Base-by-base conservation (phyloP, 768 basidiomycete genomes). In the Serendipita vermifera region DNA sequence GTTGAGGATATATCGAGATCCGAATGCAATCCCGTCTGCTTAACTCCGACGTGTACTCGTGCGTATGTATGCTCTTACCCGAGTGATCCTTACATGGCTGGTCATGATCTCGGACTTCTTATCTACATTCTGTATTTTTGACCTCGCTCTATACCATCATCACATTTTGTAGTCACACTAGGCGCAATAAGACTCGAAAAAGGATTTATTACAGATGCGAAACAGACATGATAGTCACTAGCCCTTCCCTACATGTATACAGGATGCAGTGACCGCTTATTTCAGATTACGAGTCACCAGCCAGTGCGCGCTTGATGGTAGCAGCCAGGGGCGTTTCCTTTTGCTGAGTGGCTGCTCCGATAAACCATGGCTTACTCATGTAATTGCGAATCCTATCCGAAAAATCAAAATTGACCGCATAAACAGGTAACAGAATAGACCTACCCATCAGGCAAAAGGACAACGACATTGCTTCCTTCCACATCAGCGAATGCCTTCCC, bases 281-380 rank as follows among this genome's bases (percentile, higher is more conserved):
- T n/a, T n/a, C n/a, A n/a, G n/a, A n/a, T n/a, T n/a, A n/a, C n/a
- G n/a, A n/a, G n/a, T n/a, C n/a, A n/a, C n/a, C n/a, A n/a, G n/a
- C n/a, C n/a, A n/a, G n/a, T n/a, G 59, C 22, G 3, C 27, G 57
- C 7, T 35, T 24, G 22, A 62, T 27, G 3, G 57, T 43, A 3
- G 43, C 46, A 0, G 56, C 51, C 22, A 63, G 33, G 33, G 59
- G 59, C 1, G 58, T 32, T 20, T 63, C 59, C 33, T 68, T 71
- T 32, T 64, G 64, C 36, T 68, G 59, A 11, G 70, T 69, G 5
- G 67, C 70, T 1, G 46, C 9, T 9, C 29, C 73, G 59, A 90
- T 69, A 71, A 93, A 93, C 91, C 91, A 94, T 9, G 82, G 78
- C 64, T 91, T 93, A 71, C 85, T 85, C 81, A 94, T 92, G 65